A percentile compares a stretch with the other conserved stretches of the same genome.
Conservation (phyloP, 306 rosid species). For the Cicer judaicum region DNA sequence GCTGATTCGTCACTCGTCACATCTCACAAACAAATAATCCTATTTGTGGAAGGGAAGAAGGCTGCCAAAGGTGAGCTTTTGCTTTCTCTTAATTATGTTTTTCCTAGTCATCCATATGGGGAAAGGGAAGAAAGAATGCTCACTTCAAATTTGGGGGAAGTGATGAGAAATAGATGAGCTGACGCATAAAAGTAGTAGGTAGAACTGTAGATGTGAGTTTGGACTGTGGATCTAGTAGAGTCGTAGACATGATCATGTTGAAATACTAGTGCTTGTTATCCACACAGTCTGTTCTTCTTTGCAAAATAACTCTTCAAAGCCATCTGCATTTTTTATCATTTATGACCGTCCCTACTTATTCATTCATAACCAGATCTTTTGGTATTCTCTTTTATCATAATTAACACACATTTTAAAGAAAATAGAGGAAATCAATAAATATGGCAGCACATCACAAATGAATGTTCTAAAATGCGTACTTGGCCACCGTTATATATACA, state of each 20-base stretch:
- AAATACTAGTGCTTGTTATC: slow-evolving; percentile 14
- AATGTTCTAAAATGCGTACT: slow-evolving; percentile 5
- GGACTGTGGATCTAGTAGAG: background rate
- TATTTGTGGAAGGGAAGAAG: background rate
- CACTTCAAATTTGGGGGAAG: slow-evolving; percentile 1
- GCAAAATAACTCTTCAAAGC: slow-evolving; percentile 9
- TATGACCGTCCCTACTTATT: background rate
- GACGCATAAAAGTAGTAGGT: background rate
- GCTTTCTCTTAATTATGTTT: background rate
- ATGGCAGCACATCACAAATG: slow-evolving; percentile 8
- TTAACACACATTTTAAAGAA: background rate
- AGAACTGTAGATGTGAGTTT: background rate
- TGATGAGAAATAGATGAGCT: slow-evolving; percentile 5
- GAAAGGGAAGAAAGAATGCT: background rate
- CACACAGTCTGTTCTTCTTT: background rate
- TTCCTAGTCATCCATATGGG: background rate
- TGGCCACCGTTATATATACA: background rate
- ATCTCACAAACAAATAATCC: slow-evolving; percentile 2
- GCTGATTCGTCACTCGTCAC: background rate
- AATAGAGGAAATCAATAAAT: background rate
- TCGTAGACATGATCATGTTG: slow-evolving; percentile 2
- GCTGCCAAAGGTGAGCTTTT: background rate
- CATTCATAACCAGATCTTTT: slow-evolving; percentile 17
- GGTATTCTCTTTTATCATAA: slow-evolving; percentile 24
- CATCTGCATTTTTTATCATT: background rate